These are phyloP conservation scores for Craterostigma plantagineum DNA, from an alignment of 257 asterid genomes.

Conservation along the genomic window DNA sequence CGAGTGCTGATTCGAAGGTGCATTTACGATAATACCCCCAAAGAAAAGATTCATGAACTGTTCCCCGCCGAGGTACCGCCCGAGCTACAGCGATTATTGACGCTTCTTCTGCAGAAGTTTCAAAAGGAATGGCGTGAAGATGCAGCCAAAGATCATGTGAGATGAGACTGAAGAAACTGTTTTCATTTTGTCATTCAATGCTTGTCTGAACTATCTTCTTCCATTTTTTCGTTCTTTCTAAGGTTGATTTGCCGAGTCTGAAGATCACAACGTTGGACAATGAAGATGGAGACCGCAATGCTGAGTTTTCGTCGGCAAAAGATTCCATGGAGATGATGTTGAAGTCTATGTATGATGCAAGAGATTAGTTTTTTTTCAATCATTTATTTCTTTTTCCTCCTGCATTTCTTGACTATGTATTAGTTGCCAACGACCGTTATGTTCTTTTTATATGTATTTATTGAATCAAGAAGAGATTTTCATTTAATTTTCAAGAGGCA, in stretches of 20 bases:
- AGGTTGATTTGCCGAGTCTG: constrained; percentile 23
- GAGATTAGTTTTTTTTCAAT: constrained; percentile 13
- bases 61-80: constrained; percentile 60
- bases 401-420: too few species aligned
- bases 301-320: constrained; percentile 32
- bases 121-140: constrained; percentile 73
- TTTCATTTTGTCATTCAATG: not conserved
- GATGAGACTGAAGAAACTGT: too few species aligned
- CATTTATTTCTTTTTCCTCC: too few species aligned
- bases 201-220: not conserved
- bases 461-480: too few species aligned
- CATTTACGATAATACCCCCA: constrained; percentile 26
- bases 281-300: constrained; percentile 19
- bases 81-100: constrained; percentile 48
- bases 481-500: too few species aligned
- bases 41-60: constrained; percentile 45
- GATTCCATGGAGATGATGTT: constrained; percentile 48
- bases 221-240: not conserved
- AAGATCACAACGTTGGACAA: constrained; percentile 30
- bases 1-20: constrained; percentile 48
- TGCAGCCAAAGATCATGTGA: constrained; percentile 41
- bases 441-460: too few species aligned
- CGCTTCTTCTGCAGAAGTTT: constrained; percentile 50
- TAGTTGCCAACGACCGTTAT: too few species aligned
- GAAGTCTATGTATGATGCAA: constrained; percentile 36